These are phyloP conservation scores for Thymus quinquecostatus DNA, from an alignment of 257 asterid species.

Conservation along the genomic window DNA sequence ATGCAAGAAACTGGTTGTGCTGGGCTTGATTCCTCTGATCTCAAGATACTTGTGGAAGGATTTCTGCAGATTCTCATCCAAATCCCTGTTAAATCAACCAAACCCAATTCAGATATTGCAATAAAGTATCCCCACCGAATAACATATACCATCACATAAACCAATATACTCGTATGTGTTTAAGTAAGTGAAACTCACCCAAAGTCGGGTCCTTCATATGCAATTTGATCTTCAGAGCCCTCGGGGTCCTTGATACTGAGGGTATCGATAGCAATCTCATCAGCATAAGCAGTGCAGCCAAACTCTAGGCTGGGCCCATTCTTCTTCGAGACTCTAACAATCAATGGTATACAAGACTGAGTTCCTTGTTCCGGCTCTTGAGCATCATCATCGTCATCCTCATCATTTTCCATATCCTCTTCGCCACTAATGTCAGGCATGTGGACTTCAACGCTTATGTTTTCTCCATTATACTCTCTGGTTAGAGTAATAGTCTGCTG, in stretches of 20 bases:
- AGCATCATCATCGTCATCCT: constrained; percentile 30
- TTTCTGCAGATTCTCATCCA: constrained; percentile 95
- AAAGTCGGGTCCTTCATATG: constrained; percentile 93
- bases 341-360: constrained; percentile 57
- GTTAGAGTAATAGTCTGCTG: constrained; percentile 62
- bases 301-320: constrained; percentile 70
- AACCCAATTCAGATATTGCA: neutral
- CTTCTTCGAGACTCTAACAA: constrained; percentile 70
- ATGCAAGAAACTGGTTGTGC: constrained; percentile 79
- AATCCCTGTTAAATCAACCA: constrained; percentile 48
- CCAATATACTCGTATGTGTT: neutral
- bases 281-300: constrained; percentile 68
- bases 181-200: constrained; percentile 46
- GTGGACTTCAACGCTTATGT: constrained; percentile 66
- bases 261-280: constrained; percentile 68
- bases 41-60: constrained; percentile 93
- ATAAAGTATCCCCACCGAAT: neutral
- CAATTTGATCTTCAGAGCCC: constrained; percentile 60
- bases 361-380: constrained; percentile 34
- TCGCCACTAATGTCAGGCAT: constrained; percentile 68
- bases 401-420: constrained; percentile 37
- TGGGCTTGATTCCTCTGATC: constrained; percentile 80
- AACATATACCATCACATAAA: neutral
- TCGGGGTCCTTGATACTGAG: constrained; percentile 61
- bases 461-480: constrained; percentile 71